Percentiles rank a stretch among this genome's conserved stretches.
Conservation (phyloP, 1,284 basidiomycete species). For the Cutaneotrichosporon mucoides region DNA sequence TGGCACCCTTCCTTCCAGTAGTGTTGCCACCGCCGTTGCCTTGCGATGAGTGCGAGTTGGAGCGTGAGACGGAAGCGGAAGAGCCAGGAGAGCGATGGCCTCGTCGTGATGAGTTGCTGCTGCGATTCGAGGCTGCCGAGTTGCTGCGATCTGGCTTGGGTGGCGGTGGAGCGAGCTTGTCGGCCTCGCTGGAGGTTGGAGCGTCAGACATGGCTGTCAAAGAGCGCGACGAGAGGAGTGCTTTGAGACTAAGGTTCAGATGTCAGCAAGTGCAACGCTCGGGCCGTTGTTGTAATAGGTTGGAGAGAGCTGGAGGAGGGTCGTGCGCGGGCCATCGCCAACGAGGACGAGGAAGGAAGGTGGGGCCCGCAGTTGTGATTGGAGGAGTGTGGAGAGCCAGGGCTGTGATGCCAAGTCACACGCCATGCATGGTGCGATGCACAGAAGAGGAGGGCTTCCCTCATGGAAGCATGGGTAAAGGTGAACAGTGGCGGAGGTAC, state of each 20-base stretch:
- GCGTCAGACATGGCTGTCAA: constrained; percentile 1
- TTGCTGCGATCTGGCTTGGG: constrained; percentile 20
- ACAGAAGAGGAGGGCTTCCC: no score
- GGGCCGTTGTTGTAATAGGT: neutral
- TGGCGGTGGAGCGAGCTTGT: constrained; percentile 5
- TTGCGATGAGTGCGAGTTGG: constrained; percentile 32
- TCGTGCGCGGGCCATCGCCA: no score
- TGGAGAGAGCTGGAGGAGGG: neutral
- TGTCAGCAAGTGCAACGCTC: neutral
- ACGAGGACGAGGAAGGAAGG: neutral
- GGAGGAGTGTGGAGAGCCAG: neutral
- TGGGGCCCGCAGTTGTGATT: neutral
- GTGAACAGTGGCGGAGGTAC: no score
- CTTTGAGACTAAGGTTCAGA: neutral
- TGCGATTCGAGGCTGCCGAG: constrained; percentile 20
- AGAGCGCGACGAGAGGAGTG: neutral
- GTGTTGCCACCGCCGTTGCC: constrained; percentile 8
- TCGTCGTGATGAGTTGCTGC: constrained; percentile 25
- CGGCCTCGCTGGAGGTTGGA: neutral
- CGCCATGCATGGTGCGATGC: neutral
- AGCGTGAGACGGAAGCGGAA: constrained; percentile 28
- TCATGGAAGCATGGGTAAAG: no score
- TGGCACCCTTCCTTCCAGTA: constrained; percentile 28
- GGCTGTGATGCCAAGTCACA: neutral
- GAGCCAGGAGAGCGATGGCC: constrained; percentile 21